Evolutionary conservation across 129 eudicot genomes (phyloP).

Genomic region (Centrapalus pauciflorus): DNA sequence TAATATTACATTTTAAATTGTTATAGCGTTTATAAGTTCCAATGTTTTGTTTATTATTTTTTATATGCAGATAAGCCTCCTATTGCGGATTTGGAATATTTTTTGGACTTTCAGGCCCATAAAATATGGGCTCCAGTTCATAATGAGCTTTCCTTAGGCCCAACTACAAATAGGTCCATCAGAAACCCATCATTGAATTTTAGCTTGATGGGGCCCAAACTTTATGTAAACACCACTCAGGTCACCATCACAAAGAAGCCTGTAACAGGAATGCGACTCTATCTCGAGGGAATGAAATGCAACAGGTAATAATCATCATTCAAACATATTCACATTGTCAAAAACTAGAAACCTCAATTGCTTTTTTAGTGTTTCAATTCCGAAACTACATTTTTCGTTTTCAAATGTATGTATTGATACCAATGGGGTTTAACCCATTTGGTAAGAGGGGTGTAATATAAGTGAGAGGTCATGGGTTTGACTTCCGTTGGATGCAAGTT

Average conservation of each 20-base stretch:
- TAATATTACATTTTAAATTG: no score
- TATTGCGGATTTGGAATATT: constrained; percentile 59
- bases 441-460: no score
- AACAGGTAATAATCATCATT: constrained; percentile 42
- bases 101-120: constrained; percentile 86
- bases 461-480: no score
- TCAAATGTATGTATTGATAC: no score
- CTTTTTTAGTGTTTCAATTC: no score
- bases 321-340: background rate
- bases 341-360: no score
- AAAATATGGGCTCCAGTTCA: constrained; percentile 88
- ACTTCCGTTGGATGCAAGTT: no score
- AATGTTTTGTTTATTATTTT: background rate
- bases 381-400: no score
- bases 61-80: constrained; percentile 81
- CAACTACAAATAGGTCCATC: constrained; percentile 45
- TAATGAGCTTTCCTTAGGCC: constrained; percentile 74
- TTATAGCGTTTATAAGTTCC: no score
- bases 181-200: constrained; percentile 54
- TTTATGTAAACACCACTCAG: constrained; percentile 76
- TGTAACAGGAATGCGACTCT: constrained; percentile 77
- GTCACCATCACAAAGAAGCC: constrained; percentile 63
- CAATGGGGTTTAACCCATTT: no score
- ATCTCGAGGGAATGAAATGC: constrained; percentile 83
- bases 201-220: constrained; percentile 74